Evolutionary conservation across 192 early-diverging fungal species (phyloP).

Genomic region (Coemansia sp.): DNA sequence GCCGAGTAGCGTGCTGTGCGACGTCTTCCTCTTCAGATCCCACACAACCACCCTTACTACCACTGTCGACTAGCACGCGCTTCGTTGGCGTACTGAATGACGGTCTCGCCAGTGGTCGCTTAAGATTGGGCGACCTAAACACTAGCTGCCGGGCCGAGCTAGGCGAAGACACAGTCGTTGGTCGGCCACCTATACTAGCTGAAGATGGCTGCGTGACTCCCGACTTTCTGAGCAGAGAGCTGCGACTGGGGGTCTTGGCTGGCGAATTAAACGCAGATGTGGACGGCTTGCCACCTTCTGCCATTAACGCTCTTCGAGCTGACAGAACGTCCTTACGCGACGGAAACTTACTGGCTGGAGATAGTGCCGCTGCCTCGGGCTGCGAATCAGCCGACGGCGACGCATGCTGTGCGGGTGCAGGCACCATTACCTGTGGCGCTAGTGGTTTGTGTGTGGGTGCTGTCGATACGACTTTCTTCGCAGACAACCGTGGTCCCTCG

Average conservation of each 20-base stretch:
- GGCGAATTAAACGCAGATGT: slow-evolving; percentile 21
- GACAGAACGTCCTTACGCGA: slow-evolving; percentile 45
- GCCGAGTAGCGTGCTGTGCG: slow-evolving; percentile 6
- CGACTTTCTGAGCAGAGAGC: background rate
- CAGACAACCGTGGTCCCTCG: background rate
- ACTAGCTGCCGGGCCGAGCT: slow-evolving; percentile 13
- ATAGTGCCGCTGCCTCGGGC: background rate
- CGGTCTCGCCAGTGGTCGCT: slow-evolving; percentile 17
- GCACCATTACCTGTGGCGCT: background rate
- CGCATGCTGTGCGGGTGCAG: background rate
- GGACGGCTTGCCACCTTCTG: slow-evolving; percentile 12
- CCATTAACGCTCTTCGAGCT: slow-evolving; percentile 36
- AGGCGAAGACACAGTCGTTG: background rate
- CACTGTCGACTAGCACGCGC: slow-evolving; percentile 13
- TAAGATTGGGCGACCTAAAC: slow-evolving; percentile 38
- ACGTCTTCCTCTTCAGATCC: background rate
- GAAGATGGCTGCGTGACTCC: background rate
- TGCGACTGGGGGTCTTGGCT: background rate
- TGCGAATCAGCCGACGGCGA: background rate
- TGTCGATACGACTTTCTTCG: background rate
- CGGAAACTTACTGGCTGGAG: slow-evolving; percentile 32
- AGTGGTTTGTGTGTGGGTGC: background rate
- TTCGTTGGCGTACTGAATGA: slow-evolving; percentile 47
- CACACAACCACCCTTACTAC: background rate
- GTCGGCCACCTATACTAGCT: background rate